These are phyloP conservation scores for Beta macrorhiza DNA, from an alignment of 179 eudicot genomes.

Conservation along the genomic window DNA sequence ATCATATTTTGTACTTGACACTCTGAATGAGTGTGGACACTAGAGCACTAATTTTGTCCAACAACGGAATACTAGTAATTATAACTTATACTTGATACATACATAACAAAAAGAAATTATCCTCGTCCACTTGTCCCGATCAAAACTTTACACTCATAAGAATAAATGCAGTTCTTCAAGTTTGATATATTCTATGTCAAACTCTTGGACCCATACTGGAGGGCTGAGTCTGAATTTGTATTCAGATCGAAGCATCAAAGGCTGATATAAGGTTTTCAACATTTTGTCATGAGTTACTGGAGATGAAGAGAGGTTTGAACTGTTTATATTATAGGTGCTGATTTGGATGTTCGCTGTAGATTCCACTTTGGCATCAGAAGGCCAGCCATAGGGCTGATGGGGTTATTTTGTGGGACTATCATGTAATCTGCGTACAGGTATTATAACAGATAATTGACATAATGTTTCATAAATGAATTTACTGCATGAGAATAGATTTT, in stretches of 20 bases:
- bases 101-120: background rate
- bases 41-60: background rate
- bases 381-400: constrained; percentile 97
- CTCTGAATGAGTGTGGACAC: background rate
- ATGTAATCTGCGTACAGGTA: constrained; percentile 88
- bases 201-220: background rate
- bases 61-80: background rate
- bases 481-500: constrained; percentile 17
- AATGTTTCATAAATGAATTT: constrained; percentile 5
- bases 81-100: background rate
- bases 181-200: background rate
- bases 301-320: constrained; percentile 4
- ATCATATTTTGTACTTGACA: background rate
- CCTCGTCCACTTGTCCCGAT: background rate
- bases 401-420: constrained; percentile 86
- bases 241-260: background rate
- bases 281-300: background rate
- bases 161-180: background rate
- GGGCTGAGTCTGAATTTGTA: background rate
- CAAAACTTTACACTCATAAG: background rate
- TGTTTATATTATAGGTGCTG: constrained; percentile 23
- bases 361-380: constrained; percentile 95
- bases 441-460: background rate
- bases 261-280: background rate
- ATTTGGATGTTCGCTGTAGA: constrained; percentile 46